phyloP scores from a whole-genome alignment of 108 stramenopile species.

The Fistulifera solaris region DNA sequence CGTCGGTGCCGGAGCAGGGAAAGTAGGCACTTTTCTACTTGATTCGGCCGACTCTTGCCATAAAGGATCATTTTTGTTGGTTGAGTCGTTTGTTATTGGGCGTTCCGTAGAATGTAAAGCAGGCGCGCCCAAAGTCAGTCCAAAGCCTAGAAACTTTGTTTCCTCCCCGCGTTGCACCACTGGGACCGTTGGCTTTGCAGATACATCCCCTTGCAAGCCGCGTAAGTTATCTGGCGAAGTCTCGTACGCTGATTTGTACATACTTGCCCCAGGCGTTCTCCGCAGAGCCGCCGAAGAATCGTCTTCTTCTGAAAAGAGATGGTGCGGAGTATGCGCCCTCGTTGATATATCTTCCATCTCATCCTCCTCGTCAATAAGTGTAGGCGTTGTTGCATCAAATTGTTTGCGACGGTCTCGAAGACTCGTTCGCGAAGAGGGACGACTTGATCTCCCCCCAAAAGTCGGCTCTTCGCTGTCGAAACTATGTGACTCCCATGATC shows the following conservation, averaged over 20 bases:
- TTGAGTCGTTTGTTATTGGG: background rate
- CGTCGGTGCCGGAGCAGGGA: too few relatives aligned
- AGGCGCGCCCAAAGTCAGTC: conserved; percentile 21
- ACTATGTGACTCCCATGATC: conserved; percentile 10
- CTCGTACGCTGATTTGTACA: conserved; percentile 9
- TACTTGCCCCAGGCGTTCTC: conserved; percentile 34
- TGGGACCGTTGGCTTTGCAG: too few relatives aligned
- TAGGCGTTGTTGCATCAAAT: conserved; percentile 37
- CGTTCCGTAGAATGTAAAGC: background rate
- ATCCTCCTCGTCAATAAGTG: conserved; percentile 39
- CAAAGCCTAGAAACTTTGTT: conserved; percentile 30
- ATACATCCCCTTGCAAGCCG: too few relatives aligned
- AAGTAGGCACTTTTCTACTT: too few relatives aligned
- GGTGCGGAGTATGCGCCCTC: background rate
- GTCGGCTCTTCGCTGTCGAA: conserved; percentile 10
- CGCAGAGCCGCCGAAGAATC: conserved; percentile 13
- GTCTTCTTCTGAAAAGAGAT: conserved; percentile 3
- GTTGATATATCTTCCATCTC: conserved; percentile 4
- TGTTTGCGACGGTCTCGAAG: conserved; percentile 18
- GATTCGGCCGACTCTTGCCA: too few relatives aligned
- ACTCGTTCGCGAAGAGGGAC: conserved; percentile 2
- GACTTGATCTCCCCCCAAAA: background rate
- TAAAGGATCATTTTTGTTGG: too few relatives aligned
- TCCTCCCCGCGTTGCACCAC: conserved; percentile 5
- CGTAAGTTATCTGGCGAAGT: too few relatives aligned